Percentiles rank a stretch among this genome's conserved stretches.
Conservation (phyloP, 2,329 filamentous ascomycete genomes). For the Cladosporium sp. region DNA sequence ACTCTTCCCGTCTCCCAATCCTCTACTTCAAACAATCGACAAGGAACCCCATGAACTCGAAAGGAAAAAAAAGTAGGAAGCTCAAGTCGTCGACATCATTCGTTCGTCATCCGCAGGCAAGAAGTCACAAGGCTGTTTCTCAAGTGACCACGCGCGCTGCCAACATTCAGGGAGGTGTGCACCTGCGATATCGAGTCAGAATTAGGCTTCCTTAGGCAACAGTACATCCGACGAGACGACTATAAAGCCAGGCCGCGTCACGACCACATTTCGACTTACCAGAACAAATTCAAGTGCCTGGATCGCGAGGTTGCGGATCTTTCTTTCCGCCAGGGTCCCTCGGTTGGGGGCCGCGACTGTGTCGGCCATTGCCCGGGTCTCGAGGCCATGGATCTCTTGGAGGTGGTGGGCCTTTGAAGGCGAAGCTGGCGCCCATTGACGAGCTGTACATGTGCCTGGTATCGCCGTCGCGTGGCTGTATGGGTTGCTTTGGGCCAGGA, state of each 20-base stretch:
- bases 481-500: background rate
- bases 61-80: background rate
- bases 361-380: slow-evolving; percentile 11
- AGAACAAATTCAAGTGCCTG: slow-evolving; percentile 10
- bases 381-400: slow-evolving; percentile 8
- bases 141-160: background rate
- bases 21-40: background rate
- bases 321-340: slow-evolving; percentile 20
- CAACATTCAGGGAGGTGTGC: background rate
- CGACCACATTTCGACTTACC: background rate
- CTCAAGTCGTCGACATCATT: background rate
- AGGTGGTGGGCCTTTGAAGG: background rate
- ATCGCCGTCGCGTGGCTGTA: slow-evolving; percentile 12
- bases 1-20: background rate
- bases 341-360: slow-evolving; percentile 19
- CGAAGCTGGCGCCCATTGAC: background rate
- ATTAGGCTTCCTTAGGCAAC: slow-evolving; percentile 8
- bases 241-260: slow-evolving; percentile 3
- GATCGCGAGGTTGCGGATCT: slow-evolving; percentile 23
- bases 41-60: background rate
- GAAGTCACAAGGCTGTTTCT: background rate
- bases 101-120: background rate
- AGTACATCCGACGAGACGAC: background rate
- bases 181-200: slow-evolving; percentile 9
- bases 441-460: slow-evolving; percentile 1